Percentiles rank a stretch among this genome's conserved stretches.
Evolutionary conservation across 805 yeast species (phyloP).

Genomic region (Wickerhamiella allomyrinae): DNA sequence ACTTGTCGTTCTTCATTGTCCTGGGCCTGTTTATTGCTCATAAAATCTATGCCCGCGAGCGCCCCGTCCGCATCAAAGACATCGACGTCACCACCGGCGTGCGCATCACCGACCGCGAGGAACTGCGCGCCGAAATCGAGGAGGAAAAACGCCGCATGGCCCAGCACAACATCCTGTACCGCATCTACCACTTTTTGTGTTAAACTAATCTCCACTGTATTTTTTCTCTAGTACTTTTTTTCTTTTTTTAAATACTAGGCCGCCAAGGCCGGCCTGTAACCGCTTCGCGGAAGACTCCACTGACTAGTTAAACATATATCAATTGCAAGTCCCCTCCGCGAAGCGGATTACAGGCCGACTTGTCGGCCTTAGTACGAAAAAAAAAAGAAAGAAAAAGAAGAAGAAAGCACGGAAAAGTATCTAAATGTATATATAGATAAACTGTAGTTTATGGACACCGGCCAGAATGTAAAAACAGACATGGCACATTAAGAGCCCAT

Average conservation of each 20-base stretch:
- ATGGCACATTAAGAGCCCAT: conserved; percentile 14
- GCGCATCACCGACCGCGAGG: conserved; percentile 12
- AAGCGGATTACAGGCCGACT: too few species aligned
- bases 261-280: too few species aligned
- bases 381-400: too few species aligned
- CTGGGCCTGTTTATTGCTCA: conserved; percentile 19
- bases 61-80: conserved; percentile 8
- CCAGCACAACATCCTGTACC: conserved; percentile 1
- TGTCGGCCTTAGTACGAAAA: too few species aligned
- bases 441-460: conserved; percentile 9
- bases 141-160: conserved; percentile 8
- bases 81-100: conserved; percentile 14
- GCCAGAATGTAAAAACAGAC: conserved; percentile 6
- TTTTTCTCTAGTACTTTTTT: too few species aligned
- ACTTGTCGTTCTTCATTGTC: conserved; percentile 47
- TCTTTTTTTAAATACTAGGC: too few species aligned
- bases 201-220: too few species aligned
- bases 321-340: too few species aligned
- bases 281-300: too few species aligned
- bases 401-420: too few species aligned
- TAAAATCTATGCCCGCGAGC: conserved; percentile 10
- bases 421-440: neutral
- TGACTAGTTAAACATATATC: too few species aligned
- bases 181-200: conserved; percentile 14
- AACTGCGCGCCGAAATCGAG: conserved; percentile 8